Evolutionary conservation across 805 yeast genomes (phyloP), one percentile per base, ranked within the genome.

Genomic region (Candida sonorensis): DNA sequence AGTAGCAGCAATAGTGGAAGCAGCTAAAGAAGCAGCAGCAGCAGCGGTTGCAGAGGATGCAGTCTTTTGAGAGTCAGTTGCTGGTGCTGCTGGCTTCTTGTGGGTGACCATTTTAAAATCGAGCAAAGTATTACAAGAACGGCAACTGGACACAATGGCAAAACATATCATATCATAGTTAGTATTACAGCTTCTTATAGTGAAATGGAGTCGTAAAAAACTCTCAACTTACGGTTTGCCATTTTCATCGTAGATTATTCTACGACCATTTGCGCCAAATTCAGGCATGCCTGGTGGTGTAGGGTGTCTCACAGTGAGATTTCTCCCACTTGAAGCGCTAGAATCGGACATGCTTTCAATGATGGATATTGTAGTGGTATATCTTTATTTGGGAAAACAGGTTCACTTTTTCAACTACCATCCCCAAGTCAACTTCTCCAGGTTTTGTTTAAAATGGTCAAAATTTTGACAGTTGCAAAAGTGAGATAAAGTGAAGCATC

Each of bases 151-250:
- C 17, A 40, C 11, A 17, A 16, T 12, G 8, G 26, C 11, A 10
- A 26, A 15, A n/a, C 4, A 19, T 18, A 17, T 4, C 4, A 9
- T 9, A 10, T n/a, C 13, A 28, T 26, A 27, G 38, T 34, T 26
- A 21, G 32, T 37, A 30, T n/a, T 26, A 16, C 29, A 23, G 4
- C 11, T 5, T 10, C n/a, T 16, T 10, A 7, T n/a, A n/a, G n/a
- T n/a, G 15, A 11, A n/a, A 21, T 5, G 19, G 5, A 5, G 20
- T 8, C 12, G 8, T 7, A 8, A 10, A 15, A 14, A 4, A 21
- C 13, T n/a, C 5, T 4, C 17, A n/a, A 75, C 92, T 53, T 66
- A 83, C 87, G 97, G 97, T 57, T 85, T 88, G 1, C 97, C 97
- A 57, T 90, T 81, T 52, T 84, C 78, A 50, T 84, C 96, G 36